phyloP scores from a whole-genome alignment of 371 early-diverging fungal species.

The Saksenaea vasiformis region DNA sequence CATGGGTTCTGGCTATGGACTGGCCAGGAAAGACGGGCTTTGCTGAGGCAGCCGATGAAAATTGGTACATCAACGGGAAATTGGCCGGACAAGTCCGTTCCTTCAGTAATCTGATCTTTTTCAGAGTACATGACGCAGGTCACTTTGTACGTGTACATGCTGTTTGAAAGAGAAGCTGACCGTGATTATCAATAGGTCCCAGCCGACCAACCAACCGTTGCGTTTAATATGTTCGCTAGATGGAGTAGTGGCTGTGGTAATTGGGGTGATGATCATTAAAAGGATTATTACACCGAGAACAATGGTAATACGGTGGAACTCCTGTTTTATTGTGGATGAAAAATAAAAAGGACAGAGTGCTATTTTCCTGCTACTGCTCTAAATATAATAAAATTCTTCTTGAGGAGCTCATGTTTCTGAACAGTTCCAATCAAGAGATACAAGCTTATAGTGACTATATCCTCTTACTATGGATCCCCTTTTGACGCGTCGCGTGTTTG shows the following conservation, averaged over 20 bases:
- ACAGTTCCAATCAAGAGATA: too few species aligned
- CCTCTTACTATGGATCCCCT: too few species aligned
- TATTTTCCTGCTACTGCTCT: too few species aligned
- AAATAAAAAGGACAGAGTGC: too few species aligned
- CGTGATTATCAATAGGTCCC: not conserved
- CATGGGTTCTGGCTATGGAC: constrained; percentile 70
- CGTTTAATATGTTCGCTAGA: not conserved
- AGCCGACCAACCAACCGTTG: not conserved
- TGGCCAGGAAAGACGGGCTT: constrained; percentile 73
- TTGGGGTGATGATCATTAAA: too few species aligned
- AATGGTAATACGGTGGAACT: too few species aligned
- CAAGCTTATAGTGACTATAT: too few species aligned
- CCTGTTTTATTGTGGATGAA: too few species aligned
- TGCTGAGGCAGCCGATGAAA: constrained; percentile 49
- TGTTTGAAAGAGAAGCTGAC: not conserved
- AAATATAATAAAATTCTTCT: too few species aligned
- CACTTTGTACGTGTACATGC: constrained; percentile 61
- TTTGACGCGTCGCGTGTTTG: too few species aligned
- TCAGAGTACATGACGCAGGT: constrained; percentile 78
- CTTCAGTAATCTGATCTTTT: constrained; percentile 65
- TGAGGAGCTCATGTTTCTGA: too few species aligned
- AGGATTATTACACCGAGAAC: too few species aligned
- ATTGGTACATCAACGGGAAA: constrained; percentile 32
- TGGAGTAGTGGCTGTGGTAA: not conserved
- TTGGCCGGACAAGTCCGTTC: constrained; percentile 71